A percentile compares a stretch with the other conserved stretches of the same genome.
These are phyloP conservation scores for Psilocybe cubensis DNA, from an alignment of 768 basidiomycete species.

Conservation along the genomic window DNA sequence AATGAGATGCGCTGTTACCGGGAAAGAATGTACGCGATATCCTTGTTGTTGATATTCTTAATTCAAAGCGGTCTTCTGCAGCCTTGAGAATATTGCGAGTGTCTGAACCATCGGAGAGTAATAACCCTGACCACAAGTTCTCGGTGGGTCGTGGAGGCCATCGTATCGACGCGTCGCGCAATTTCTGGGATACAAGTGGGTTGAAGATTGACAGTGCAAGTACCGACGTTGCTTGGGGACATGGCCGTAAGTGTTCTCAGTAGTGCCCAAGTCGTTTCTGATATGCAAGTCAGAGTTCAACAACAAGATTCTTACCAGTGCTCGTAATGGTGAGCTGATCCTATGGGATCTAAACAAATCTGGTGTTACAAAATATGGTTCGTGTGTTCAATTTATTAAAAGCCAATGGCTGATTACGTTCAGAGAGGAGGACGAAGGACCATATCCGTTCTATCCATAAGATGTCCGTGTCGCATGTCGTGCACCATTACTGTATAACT, in stretches of 20 bases:
- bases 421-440: slow-evolving; percentile 69
- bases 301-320: slow-evolving; percentile 81
- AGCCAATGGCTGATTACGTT: neutral
- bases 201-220: slow-evolving; percentile 79
- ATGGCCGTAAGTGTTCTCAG: slow-evolving; percentile 51
- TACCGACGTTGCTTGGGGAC: slow-evolving; percentile 84
- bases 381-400: slow-evolving; percentile 16
- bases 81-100: slow-evolving; percentile 66
- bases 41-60: neutral
- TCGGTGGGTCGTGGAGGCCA: slow-evolving; percentile 61
- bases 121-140: slow-evolving; percentile 51
- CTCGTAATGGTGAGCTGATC: slow-evolving; percentile 80
- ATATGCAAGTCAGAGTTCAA: slow-evolving; percentile 53
- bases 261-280: slow-evolving; percentile 8
- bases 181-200: slow-evolving; percentile 79
- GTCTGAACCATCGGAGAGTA: slow-evolving; percentile 45
- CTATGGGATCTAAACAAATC: slow-evolving; percentile 81
- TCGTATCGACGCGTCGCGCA: slow-evolving; percentile 72
- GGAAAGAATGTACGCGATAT: slow-evolving; percentile 68
- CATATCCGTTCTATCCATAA: slow-evolving; percentile 76
- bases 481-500: slow-evolving; percentile 75
- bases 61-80: slow-evolving; percentile 24
- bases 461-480: slow-evolving; percentile 66
- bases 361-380: slow-evolving; percentile 73
- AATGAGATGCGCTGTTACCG: slow-evolving; percentile 68